Evolutionary conservation across 768 basidiomycete species (phyloP).

Genomic region (Leucogyrophana mollusca): DNA sequence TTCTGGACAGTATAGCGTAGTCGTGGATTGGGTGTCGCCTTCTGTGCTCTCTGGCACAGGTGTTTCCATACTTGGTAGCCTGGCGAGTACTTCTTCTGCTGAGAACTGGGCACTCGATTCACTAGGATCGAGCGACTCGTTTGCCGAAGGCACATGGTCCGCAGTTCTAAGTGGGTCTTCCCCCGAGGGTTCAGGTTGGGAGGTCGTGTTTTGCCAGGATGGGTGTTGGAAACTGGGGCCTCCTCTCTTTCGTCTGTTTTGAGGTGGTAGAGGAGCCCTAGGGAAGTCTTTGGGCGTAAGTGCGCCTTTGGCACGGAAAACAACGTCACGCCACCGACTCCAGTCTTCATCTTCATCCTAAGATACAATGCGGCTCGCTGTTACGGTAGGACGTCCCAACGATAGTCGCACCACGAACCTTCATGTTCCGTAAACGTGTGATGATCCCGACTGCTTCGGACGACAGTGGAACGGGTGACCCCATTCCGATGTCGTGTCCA

Average conservation of each 20-base stretch:
- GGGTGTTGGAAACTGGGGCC: slow-evolving; percentile 30
- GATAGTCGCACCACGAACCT: slow-evolving; percentile 43
- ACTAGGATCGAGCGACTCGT: background rate
- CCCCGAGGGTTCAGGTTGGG: background rate
- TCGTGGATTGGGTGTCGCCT: slow-evolving; percentile 38
- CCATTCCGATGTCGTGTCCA: slow-evolving; percentile 85
- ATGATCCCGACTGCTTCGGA: slow-evolving; percentile 78
- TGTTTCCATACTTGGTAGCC: slow-evolving; percentile 22
- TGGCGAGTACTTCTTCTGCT: slow-evolving; percentile 47
- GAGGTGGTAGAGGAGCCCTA: slow-evolving; percentile 48
- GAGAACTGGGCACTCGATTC: slow-evolving; percentile 34
- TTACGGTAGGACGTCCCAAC: background rate
- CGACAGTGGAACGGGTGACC: slow-evolving; percentile 79
- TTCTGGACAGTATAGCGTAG: slow-evolving; percentile 74
- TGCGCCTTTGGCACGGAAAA: slow-evolving; percentile 73
- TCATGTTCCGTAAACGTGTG: slow-evolving; percentile 76
- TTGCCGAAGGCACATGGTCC: background rate
- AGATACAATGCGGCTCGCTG: background rate
- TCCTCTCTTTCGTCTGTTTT: slow-evolving; percentile 59
- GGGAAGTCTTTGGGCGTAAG: slow-evolving; percentile 36
- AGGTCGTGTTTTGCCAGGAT: background rate
- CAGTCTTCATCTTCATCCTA: slow-evolving; percentile 88
- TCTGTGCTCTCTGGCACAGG: slow-evolving; percentile 19
- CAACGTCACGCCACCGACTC: slow-evolving; percentile 84
- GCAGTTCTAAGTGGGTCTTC: background rate